phyloP scores from a whole-genome alignment of 2,329 filamentous ascomycete genomes.

The Peltaster fructicola region DNA sequence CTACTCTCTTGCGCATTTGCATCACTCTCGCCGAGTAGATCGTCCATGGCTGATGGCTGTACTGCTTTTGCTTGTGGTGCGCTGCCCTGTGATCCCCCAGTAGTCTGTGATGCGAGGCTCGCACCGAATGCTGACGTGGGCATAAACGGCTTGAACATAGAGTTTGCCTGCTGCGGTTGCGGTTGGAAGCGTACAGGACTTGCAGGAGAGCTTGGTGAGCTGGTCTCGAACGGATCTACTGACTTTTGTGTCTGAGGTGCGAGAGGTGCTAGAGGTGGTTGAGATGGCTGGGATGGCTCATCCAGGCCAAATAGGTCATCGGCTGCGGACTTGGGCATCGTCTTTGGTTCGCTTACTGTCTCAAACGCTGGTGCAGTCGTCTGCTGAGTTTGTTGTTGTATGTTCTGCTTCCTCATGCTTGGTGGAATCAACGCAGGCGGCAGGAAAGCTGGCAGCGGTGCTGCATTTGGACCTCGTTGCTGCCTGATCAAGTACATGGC shows the following conservation, averaged over 20 bases:
- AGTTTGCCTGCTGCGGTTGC: constrained; percentile 18
- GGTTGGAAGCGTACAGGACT: constrained; percentile 27
- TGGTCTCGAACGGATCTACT: constrained; percentile 44
- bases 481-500: constrained; percentile 94
- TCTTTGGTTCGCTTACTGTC: constrained; percentile 26
- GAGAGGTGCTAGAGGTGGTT: constrained; percentile 42
- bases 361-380: constrained; percentile 37
- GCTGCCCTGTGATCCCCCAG: constrained; percentile 38
- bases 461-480: constrained; percentile 56
- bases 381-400: constrained; percentile 30
- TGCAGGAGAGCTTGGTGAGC: constrained; percentile 32
- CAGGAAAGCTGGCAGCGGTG: constrained; percentile 54
- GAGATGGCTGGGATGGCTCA: constrained; percentile 39
- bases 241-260: constrained; percentile 54
- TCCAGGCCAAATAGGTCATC: constrained; percentile 92
- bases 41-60: constrained; percentile 43
- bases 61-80: constrained; percentile 18
- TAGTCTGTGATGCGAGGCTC: constrained; percentile 57
- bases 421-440: constrained; percentile 73
- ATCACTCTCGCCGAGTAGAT: constrained; percentile 80
- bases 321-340: constrained; percentile 57
- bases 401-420: constrained; percentile 52
- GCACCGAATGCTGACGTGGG: constrained; percentile 88
- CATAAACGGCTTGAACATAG: constrained; percentile 70
- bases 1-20: constrained; percentile 57